Percentiles rank a stretch among this genome's conserved stretches.
These are phyloP conservation scores for Saccharomycopsis hybrid DNA, from an alignment of 1,139 yeast species.

Conservation along the genomic window DNA sequence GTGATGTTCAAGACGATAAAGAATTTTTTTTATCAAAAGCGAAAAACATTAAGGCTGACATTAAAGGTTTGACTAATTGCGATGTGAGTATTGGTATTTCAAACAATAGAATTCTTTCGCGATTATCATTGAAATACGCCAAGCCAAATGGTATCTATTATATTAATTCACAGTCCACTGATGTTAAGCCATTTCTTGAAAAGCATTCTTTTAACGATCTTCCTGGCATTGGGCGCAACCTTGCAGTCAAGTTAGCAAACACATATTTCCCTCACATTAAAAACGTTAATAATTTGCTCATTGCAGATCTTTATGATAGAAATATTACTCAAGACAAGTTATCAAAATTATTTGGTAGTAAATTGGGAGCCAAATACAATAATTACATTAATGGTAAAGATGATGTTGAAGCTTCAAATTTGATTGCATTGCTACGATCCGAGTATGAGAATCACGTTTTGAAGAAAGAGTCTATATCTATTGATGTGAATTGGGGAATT, in stretches of 20 bases:
- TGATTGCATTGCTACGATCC: constrained; percentile 7
- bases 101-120: constrained; percentile 66
- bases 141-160: constrained; percentile 68
- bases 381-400: constrained; percentile 66
- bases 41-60: constrained; percentile 36
- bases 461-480: constrained; percentile 70
- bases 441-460: constrained; percentile 36
- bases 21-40: constrained; percentile 24
- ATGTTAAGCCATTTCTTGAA: constrained; percentile 35
- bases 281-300: constrained; percentile 22
- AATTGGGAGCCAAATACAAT: constrained; percentile 59
- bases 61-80: constrained; percentile 49
- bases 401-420: constrained; percentile 28
- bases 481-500: constrained; percentile 90
- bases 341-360: constrained; percentile 50
- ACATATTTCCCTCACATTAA: constrained; percentile 21
- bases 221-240: constrained; percentile 81
- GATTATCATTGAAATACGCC: constrained; percentile 65
- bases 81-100: constrained; percentile 76
- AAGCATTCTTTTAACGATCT: constrained; percentile 44
- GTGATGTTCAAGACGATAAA: constrained; percentile 12
- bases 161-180: constrained; percentile 26
- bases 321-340: constrained; percentile 33
- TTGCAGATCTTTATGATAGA: constrained; percentile 34
- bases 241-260: constrained; percentile 38